Conservation (phyloP, 2,329 filamentous ascomycete species). For the Arthrobotrys musiformis region DNA sequence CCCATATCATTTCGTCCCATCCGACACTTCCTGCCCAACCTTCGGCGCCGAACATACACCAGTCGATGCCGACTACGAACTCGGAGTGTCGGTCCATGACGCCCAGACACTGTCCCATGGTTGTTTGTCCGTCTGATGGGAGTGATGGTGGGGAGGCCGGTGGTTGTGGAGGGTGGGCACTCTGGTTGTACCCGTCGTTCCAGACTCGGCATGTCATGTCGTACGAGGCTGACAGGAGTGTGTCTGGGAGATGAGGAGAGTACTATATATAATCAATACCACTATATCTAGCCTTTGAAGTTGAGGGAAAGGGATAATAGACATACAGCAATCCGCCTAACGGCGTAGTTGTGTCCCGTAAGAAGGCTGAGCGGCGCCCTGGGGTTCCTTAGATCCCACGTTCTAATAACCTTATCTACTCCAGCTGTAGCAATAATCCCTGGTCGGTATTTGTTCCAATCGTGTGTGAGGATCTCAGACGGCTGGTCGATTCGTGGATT, state of each 20-base stretch:
- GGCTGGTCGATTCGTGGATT: conserved; percentile 65
- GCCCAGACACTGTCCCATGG: conserved; percentile 77
- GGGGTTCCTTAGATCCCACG: conserved; percentile 87
- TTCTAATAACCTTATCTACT: conserved; percentile 86
- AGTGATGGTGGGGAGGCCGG: conserved; percentile 62
- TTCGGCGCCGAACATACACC: conserved; percentile 94
- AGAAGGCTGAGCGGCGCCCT: conserved; percentile 78
- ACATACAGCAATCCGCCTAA: conserved; percentile 74
- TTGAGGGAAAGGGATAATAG: neutral
- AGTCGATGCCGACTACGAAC: conserved; percentile 95
- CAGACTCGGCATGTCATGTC: conserved; percentile 98
- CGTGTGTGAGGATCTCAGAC: conserved; percentile 88
- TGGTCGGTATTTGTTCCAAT: conserved; percentile 98
- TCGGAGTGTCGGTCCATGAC: conserved; percentile 94
- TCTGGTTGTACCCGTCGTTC: conserved; percentile 75
- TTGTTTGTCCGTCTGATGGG: neutral
- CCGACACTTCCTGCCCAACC: conserved; percentile 95
- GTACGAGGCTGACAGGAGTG: conserved; percentile 89
- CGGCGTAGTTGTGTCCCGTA: conserved; percentile 88
- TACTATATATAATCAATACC: conserved; percentile 65
- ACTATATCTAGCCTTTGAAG: neutral
- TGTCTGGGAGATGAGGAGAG: conserved; percentile 92
- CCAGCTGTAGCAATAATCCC: conserved; percentile 86
- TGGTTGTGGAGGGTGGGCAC: conserved; percentile 62
- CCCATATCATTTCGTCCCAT: conserved; percentile 89